Percentiles rank a stretch among this genome's conserved stretches.
Evolutionary conservation across 495 filamentous ascomycete species (phyloP).

Genomic region (Neurospora sublineolata): DNA sequence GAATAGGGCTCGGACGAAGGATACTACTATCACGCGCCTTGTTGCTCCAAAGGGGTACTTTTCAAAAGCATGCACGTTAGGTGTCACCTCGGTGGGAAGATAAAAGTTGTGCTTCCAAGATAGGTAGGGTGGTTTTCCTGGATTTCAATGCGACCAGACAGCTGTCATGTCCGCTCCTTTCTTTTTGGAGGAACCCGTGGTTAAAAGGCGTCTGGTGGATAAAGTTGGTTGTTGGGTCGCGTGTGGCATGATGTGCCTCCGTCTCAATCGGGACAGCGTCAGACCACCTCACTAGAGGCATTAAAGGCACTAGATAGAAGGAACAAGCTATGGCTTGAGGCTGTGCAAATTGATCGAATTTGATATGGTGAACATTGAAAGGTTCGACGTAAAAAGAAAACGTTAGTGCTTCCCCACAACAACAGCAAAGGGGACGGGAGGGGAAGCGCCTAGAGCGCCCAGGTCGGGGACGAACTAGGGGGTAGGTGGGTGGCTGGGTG

Average conservation of each 20-base stretch:
- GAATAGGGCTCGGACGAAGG: not conserved
- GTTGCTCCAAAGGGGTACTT: not conserved
- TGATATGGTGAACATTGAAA: not conserved
- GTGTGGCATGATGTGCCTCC: not conserved
- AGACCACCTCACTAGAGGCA: not conserved
- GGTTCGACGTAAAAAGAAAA: not conserved
- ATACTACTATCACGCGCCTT: not conserved
- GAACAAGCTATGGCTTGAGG: not conserved
- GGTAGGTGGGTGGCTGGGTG: not conserved
- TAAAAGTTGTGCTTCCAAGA: not conserved
- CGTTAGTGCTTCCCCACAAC: not conserved
- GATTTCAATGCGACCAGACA: not conserved
- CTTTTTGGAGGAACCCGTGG: not conserved
- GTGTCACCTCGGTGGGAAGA: not conserved
- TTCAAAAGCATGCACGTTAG: not conserved
- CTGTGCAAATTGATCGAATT: not conserved
- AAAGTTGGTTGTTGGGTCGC: not conserved
- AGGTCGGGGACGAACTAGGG: not conserved
- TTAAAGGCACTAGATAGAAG: not conserved
- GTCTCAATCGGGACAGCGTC: not conserved
- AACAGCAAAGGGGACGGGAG: not conserved
- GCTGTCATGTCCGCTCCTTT: not conserved
- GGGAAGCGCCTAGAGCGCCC: not conserved
- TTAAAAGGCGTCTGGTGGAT: no score
- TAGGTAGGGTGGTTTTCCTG: not conserved